Evolutionary conservation across 169 alveolate species (phyloP).

Genomic region (Neospora caninum): DNA sequence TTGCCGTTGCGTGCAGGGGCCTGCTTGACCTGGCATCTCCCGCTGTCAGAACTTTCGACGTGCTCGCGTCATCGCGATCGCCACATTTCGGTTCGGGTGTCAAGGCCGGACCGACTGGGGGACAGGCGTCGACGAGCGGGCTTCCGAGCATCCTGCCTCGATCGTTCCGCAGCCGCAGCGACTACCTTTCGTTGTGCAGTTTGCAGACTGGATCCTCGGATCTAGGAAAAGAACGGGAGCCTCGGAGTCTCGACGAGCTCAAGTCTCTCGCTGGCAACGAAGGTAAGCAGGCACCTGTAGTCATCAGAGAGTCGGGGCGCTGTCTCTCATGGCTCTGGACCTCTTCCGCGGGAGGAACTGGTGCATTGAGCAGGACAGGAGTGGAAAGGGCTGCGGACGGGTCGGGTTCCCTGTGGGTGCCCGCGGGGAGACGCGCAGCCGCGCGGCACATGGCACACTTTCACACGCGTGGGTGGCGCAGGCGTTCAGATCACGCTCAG

Average conservation of each 20-base stretch:
- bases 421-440: too few relatives aligned
- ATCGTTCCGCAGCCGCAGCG: constrained; percentile 22
- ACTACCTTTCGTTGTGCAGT: constrained; percentile 5
- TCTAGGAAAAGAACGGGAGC: not conserved
- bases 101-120: not conserved
- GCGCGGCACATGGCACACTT: too few relatives aligned
- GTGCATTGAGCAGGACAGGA: too few relatives aligned
- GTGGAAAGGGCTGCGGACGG: too few relatives aligned
- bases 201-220: not conserved
- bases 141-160: not conserved
- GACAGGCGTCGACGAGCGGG: not conserved
- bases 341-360: too few relatives aligned
- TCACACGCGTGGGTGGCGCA: too few relatives aligned
- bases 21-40: not conserved
- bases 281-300: constrained; percentile 4
- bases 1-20: not conserved
- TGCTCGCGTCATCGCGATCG: not conserved
- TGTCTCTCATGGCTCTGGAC: too few relatives aligned
- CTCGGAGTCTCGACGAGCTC: not conserved
- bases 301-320: not conserved
- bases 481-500: too few relatives aligned
- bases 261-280: not conserved
- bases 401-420: too few relatives aligned
- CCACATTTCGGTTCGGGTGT: not conserved
- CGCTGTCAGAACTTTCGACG: not conserved